Percentiles rank a stretch among this genome's conserved stretches.
Conservation (phyloP, 1,284 basidiomycete species). For the Vanrija sp. region DNA sequence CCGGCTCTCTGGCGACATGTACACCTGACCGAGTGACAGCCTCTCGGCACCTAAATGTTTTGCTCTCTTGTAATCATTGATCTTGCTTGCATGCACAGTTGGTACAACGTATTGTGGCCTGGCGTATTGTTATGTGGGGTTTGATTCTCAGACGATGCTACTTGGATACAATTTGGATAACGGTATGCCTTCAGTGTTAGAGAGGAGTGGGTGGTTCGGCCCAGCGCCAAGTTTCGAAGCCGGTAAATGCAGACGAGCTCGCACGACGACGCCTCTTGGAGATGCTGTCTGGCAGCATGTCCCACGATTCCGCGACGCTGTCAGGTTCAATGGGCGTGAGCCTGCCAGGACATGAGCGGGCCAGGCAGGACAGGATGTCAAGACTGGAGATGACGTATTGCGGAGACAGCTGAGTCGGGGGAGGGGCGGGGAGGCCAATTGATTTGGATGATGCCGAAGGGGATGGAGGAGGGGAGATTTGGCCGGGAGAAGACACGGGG, state of each 20-base stretch:
- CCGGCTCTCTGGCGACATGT: no score
- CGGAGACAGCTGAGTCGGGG: conserved; percentile 27
- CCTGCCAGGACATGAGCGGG: conserved; percentile 16
- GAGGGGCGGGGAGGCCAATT: conserved; percentile 26
- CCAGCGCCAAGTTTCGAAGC: conserved; percentile 34
- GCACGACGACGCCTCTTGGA: conserved; percentile 20
- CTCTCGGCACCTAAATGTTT: no score
- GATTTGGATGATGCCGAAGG: conserved; percentile 13
- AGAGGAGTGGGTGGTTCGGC: conserved; percentile 3
- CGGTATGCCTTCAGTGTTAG: neutral
- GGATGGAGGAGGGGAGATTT: conserved; percentile 17
- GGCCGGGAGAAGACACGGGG: conserved; percentile 23
- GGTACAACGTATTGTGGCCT: no score
- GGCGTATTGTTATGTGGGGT: no score
- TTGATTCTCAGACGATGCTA: no score
- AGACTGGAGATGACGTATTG: conserved; percentile 38
- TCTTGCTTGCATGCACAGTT: no score
- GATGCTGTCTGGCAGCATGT: conserved; percentile 21
- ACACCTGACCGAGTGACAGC: no score
- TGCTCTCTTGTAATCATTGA: no score
- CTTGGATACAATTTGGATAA: no score
- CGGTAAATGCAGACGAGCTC: conserved; percentile 11
- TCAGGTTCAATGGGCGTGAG: conserved; percentile 10
- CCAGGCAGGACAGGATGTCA: conserved; percentile 32
- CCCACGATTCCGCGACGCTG: conserved; percentile 6